phyloP scores from a whole-genome alignment of 2,329 filamentous ascomycete genomes.

The Lecanicillium sp. region DNA sequence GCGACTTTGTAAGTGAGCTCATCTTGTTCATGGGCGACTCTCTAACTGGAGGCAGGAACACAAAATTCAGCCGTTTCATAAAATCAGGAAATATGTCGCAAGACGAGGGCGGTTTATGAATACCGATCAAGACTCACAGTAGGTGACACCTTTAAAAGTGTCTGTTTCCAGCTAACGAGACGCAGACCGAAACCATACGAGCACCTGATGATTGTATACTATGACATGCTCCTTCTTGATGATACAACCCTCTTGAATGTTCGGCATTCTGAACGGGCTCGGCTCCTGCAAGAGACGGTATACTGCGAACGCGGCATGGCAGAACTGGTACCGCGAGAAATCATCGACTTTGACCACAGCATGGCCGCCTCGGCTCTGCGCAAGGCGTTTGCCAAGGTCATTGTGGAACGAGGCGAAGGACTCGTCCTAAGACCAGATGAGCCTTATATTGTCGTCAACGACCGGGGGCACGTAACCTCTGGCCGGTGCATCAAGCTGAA shows the following conservation, averaged over 20 bases:
- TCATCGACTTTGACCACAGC: constrained; percentile 56
- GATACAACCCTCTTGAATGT: constrained; percentile 40
- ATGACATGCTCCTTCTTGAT: constrained; percentile 48
- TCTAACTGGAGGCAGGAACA: constrained; percentile 34
- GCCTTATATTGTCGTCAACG: constrained; percentile 60
- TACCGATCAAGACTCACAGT: constrained; percentile 61
- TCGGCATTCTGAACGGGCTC: constrained; percentile 52
- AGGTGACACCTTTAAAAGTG: constrained; percentile 18
- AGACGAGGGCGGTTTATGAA: constrained; percentile 65
- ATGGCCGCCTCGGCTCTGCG: constrained; percentile 48
- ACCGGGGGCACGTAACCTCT: constrained; percentile 25
- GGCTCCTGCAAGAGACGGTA: constrained; percentile 49
- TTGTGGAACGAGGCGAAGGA: constrained; percentile 64
- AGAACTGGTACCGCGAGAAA: constrained; percentile 57
- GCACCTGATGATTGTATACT: constrained; percentile 56
- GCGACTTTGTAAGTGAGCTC: constrained; percentile 43
- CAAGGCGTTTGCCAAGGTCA: constrained; percentile 58
- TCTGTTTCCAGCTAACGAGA: constrained; percentile 10
- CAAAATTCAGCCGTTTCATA: constrained; percentile 68
- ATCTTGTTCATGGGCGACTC: too few species aligned
- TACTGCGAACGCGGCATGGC: constrained; percentile 50
- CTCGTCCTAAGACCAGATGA: constrained; percentile 74
- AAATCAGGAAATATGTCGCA: constrained; percentile 71
- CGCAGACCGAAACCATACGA: constrained; percentile 40
- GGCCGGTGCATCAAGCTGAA: constrained; percentile 73